Conservation (phyloP, 768 basidiomycete species). For the Pleurotus djamor region DNA sequence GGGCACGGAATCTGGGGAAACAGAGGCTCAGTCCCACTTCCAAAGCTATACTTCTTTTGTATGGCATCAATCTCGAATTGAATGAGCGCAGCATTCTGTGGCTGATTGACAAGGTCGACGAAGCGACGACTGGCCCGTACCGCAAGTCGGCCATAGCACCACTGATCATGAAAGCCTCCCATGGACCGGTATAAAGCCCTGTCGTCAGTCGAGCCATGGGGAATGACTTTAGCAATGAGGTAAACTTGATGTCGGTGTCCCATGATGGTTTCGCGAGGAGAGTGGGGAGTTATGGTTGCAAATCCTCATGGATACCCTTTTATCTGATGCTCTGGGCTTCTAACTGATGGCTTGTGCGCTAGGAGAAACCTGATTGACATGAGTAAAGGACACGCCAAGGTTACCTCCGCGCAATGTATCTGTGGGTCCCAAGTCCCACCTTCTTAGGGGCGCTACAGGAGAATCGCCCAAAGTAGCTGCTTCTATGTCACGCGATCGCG, state of each 20-base stretch:
- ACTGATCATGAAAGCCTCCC: slow-evolving; percentile 35
- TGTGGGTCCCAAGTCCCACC: too few relatives aligned
- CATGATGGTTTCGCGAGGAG: background rate
- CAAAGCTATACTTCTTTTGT: slow-evolving; percentile 23
- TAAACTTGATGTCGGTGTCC: slow-evolving; percentile 32
- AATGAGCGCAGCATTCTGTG: slow-evolving; percentile 32
- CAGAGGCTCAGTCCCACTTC: slow-evolving; percentile 4
- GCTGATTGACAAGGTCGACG: slow-evolving; percentile 27
- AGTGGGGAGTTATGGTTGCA: too few relatives aligned
- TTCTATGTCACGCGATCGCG: too few relatives aligned
- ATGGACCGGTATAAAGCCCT: slow-evolving; percentile 32
- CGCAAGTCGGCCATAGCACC: slow-evolving; percentile 33
- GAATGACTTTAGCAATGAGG: slow-evolving; percentile 29
- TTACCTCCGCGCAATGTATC: too few relatives aligned
- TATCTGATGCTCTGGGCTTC: too few relatives aligned
- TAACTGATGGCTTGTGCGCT: too few relatives aligned
- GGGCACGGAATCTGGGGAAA: slow-evolving; percentile 25
- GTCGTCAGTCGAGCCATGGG: slow-evolving; percentile 12
- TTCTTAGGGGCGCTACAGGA: too few relatives aligned
- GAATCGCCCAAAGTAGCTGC: too few relatives aligned
- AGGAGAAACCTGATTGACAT: too few relatives aligned
- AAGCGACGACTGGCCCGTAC: slow-evolving; percentile 27
- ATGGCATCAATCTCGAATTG: slow-evolving; percentile 26
- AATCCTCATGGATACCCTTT: too few relatives aligned
- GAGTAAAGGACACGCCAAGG: too few relatives aligned